Percentiles rank a stretch among this genome's conserved stretches.
Conservation (phyloP, 129 eudicot species). For the Centaurea solstitialis region DNA sequence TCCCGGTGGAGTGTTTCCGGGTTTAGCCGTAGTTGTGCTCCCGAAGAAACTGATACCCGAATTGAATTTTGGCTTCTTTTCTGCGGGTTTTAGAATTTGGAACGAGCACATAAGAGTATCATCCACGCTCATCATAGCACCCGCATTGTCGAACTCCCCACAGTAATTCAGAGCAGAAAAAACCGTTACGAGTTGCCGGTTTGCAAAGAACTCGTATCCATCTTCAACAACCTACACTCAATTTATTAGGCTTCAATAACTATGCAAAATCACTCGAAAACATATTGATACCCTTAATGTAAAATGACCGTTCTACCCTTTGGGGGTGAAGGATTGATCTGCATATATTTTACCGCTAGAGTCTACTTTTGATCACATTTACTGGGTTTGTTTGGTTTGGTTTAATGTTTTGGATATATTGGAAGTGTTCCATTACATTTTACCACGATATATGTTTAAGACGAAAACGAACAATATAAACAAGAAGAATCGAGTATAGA, state of each 20-base stretch:
- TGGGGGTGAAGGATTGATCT: too few species aligned
- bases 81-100: conserved; percentile 56
- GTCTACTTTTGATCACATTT: too few species aligned
- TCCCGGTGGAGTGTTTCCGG: conserved; percentile 42
- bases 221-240: conserved; percentile 52
- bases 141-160: conserved; percentile 53
- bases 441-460: background rate
- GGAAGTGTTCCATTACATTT: background rate
- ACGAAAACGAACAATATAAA: background rate
- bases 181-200: conserved; percentile 48
- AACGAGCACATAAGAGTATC: conserved; percentile 63
- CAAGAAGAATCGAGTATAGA: background rate
- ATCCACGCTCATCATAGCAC: conserved; percentile 69
- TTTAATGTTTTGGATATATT: background rate
- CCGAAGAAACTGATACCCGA: conserved; percentile 35
- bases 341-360: too few species aligned
- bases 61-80: conserved; percentile 55
- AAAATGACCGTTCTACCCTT: too few species aligned
- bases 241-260: background rate
- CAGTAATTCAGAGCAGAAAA: conserved; percentile 53
- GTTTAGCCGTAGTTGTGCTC: conserved; percentile 45
- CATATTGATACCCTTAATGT: background rate
- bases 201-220: conserved; percentile 53
- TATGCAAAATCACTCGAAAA: background rate
- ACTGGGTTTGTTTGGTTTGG: too few species aligned